Percentiles rank a stretch among this genome's conserved stretches.
Evolutionary conservation across 371 early-diverging fungal genomes (phyloP).

Genomic region (Fennellomyces sp.): DNA sequence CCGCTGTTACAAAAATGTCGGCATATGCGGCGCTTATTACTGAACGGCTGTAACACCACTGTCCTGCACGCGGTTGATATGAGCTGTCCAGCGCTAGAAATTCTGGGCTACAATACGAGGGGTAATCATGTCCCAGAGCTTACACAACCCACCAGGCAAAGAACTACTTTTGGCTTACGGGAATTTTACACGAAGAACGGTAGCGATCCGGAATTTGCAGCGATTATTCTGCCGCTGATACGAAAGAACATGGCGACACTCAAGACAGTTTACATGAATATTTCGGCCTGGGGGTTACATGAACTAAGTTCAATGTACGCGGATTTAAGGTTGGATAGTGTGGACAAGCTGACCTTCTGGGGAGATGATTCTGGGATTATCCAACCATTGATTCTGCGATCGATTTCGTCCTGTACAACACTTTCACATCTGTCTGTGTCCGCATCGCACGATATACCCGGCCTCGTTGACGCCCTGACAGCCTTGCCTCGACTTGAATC

Average conservation of each 20-base stretch:
- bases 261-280: background rate
- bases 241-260: background rate
- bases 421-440: too few relatives aligned
- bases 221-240: background rate
- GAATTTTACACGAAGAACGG: background rate
- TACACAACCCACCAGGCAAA: background rate
- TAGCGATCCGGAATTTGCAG: background rate
- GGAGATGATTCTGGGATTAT: too few relatives aligned
- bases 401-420: too few relatives aligned
- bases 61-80: background rate
- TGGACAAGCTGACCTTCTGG: too few relatives aligned
- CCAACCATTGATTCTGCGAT: too few relatives aligned
- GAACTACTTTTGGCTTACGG: background rate
- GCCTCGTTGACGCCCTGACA: too few relatives aligned
- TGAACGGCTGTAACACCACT: background rate
- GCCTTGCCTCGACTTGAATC: too few relatives aligned
- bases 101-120: background rate
- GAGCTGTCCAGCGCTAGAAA: background rate
- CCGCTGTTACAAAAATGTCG: background rate
- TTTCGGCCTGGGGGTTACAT: too few relatives aligned
- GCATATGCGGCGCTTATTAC: background rate
- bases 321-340: too few relatives aligned
- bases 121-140: background rate
- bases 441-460: too few relatives aligned
- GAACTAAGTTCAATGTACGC: too few relatives aligned